Evolutionary conservation across 441 rosid genomes (phyloP), one percentile per base, ranked within the genome.

Genomic region (Populus hybrid): DNA sequence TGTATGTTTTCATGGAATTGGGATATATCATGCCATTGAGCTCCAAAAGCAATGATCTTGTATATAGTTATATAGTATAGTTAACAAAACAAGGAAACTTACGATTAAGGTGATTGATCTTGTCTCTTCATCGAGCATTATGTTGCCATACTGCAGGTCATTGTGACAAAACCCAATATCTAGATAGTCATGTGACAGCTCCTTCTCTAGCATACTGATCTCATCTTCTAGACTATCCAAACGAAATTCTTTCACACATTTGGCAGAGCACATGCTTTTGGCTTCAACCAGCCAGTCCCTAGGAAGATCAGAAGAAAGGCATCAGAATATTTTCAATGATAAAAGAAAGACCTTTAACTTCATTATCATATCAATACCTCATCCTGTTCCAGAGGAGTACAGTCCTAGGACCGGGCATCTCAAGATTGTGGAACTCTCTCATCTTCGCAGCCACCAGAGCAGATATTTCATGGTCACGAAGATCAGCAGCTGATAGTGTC

Each of bases 81-180:
- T 3, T 56, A 35, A 21, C 12, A 2, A 23, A 35, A 76, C 26
- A 2, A 35, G 64, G 71, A 70, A 45, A 84, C 93, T 87, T 84
- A 95, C 99, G 31, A 95, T 95, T 77, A 95, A 74, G 29, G 95
- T 92, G 76, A 92, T 86, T 31, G 89, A 86, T 64, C 82, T 90
- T 0, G 93, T 92, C 83, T 90, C 90, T 74, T 90, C 99, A 50
- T 95, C 98, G 83, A 95, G 89, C 99, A 95, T 95, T 67, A 95
- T 83, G 81, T 95, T 95, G 16, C 98, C 99, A 23, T 94, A 94
- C 76, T 96, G 99, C 81, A 96, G 88, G 82, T 96, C 99, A 77
- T 93, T 96, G 82, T 94, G 99, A 82, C 98, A 94, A 85, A 96
- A 96, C 11, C 96, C 92, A 6, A 94, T 81, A 72, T 88, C 90